Evolutionary conservation across 2,329 filamentous ascomycete genomes (phyloP).

Genomic region (Cladosporium phlei): DNA sequence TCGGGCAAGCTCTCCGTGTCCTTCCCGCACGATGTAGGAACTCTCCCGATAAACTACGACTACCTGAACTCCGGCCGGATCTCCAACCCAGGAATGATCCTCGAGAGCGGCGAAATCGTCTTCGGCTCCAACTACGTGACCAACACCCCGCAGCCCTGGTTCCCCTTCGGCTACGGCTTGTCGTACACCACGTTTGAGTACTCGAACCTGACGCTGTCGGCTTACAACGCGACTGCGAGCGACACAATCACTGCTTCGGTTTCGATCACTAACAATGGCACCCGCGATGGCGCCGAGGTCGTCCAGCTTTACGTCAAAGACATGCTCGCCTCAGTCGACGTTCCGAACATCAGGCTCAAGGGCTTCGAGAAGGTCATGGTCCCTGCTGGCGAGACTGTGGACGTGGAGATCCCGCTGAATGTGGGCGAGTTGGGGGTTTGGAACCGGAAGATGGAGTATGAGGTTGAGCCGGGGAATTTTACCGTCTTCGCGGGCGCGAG

Average conservation of each 20-base stretch:
- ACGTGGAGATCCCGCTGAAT: slow-evolving; percentile 55
- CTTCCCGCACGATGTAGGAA: slow-evolving; percentile 65
- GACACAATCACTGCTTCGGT: slow-evolving; percentile 19
- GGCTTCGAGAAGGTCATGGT: slow-evolving; percentile 63
- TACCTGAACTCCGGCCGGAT: slow-evolving; percentile 62
- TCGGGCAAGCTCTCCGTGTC: slow-evolving; percentile 70
- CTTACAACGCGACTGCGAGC: slow-evolving; percentile 4
- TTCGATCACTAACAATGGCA: slow-evolving; percentile 11
- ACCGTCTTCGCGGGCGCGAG: slow-evolving; percentile 55
- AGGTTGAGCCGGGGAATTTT: slow-evolving; percentile 69
- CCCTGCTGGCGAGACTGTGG: slow-evolving; percentile 58
- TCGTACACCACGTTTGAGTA: slow-evolving; percentile 58
- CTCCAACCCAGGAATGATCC: slow-evolving; percentile 50
- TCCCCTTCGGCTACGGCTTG: slow-evolving; percentile 73
- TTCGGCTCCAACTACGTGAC: slow-evolving; percentile 65
- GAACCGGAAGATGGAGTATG: slow-evolving; percentile 61
- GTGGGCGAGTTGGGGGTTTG: slow-evolving; percentile 49
- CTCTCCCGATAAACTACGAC: slow-evolving; percentile 66
- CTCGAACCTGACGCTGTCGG: slow-evolving; percentile 31
- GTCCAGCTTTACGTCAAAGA: slow-evolving; percentile 13
- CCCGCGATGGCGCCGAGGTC: slow-evolving; percentile 10
- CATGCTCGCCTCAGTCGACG: slow-evolving; percentile 54
- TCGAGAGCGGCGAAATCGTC: slow-evolving; percentile 55
- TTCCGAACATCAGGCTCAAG: slow-evolving; percentile 66
- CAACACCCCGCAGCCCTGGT: slow-evolving; percentile 56